Evolutionary conservation across 129 eudicot species (phyloP), one percentile per base, ranked within the genome.

Genomic region (Arctium lappa): DNA sequence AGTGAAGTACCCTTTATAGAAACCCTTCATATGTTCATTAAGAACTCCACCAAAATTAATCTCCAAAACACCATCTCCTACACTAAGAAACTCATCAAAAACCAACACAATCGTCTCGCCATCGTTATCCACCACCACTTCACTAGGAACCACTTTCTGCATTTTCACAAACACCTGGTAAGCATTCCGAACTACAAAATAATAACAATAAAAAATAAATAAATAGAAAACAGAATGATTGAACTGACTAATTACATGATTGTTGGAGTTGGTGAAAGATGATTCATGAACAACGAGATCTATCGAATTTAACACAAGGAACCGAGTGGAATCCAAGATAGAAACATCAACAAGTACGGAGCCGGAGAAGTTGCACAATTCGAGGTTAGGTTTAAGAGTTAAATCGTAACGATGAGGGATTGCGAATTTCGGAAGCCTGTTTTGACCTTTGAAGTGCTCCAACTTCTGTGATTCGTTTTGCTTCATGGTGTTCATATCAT

Each of bases 401-500:
- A 87, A 81, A 72, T 82, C 80, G 72, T 89, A 86, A 56, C 78
- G 90, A 50, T 68, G 80, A 32, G 90, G 92, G 70, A 79, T 77
- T 53, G 90, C 92, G 76, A 87, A 86, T 18, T 80, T 84, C 13
- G 92, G 92, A 29, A 89, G 92, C 79, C 92, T 82, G 79, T 18
- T 36, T 75, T 86, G 90, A 78, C 85, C 92, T 86, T 86, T 86
- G 69, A 89, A 86, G 65, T 79, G 27, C 4, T 85, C 68, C 39
- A 77, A 44, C 70, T 32, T 74, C 75, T 75, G 90, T 63, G 71
- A 37, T 69, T 87, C 66, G 66, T 56, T 70, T 42, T 74, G 76
- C 50, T 48, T 77, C 88, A 85, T 85, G 85, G 48, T 74, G 82
- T 56, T 50, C 34, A 48, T 83, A 10, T 73, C 60, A 73, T 40